These are phyloP conservation scores for Wallacemonas rigidus DNA, from an alignment of 208 protist species.

Conservation along the genomic window DNA sequence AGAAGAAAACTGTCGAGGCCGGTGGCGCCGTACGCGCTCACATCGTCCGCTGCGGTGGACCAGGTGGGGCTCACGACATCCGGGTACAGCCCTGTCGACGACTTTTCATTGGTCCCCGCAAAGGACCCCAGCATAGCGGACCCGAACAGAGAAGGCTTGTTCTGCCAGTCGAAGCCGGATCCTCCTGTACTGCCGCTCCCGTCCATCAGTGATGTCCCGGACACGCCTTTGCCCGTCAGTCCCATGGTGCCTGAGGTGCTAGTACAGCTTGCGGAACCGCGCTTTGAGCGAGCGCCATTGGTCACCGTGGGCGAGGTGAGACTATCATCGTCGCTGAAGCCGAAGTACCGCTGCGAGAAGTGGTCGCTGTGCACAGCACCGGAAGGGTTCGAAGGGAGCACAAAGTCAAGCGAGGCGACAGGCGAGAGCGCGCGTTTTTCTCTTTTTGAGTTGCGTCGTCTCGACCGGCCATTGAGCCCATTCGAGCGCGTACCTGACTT, in stretches of 20 bases:
- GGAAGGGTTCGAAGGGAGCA: neutral
- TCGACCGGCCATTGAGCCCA: neutral
- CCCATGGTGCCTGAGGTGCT: neutral
- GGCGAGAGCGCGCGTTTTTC: neutral
- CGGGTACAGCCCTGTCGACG: neutral
- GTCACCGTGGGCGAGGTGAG: neutral
- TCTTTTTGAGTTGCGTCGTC: neutral
- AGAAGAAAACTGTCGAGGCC: conserved; percentile 13
- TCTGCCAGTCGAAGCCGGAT: neutral
- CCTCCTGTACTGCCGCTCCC: neutral
- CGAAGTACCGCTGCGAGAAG: conserved; percentile 12
- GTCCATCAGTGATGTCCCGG: neutral
- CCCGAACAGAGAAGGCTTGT: neutral
- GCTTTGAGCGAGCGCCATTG: neutral
- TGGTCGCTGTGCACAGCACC: neutral
- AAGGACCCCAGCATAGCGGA: conserved; percentile 10
- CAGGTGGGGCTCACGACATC: neutral
- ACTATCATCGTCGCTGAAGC: neutral
- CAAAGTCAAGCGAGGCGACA: neutral
- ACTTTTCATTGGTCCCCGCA: neutral
- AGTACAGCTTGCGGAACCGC: neutral
- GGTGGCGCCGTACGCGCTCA: neutral
- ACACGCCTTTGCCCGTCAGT: neutral
- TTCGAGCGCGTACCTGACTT: neutral
- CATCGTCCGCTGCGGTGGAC: neutral